Evolutionary conservation across 2,329 filamentous ascomycete genomes (phyloP), one percentile per base, ranked within the genome.

Genomic region (Boeremia exigua): DNA sequence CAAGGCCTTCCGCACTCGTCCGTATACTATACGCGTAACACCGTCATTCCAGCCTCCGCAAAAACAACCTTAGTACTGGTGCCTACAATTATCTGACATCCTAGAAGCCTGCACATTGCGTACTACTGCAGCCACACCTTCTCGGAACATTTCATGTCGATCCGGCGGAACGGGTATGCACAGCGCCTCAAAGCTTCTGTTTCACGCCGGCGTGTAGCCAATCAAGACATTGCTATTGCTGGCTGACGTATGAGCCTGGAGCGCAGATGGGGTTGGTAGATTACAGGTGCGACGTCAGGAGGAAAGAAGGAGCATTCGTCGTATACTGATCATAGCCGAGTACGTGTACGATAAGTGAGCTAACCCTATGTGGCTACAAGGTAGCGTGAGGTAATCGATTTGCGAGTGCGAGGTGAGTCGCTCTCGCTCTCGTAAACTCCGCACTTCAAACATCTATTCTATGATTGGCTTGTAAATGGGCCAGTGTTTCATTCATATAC

Each of bases 1-100:
- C 17, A 34, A 39, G 33, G 28, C 5, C 11, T 4, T 15, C 46
- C 39, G 27, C 33, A 12, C 15, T 27, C 39, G n/a, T 38, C 47
- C 46, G 42, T 50, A 28, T 25, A 46, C 15, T 43, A 42, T 56
- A 56, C 53, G 42, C 53, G 53, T 56, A 51, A 50, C 30, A 30
- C 2, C 8, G 2, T 11, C 53, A 37, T 25, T 9, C 19, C 34
- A 49, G 27, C 28, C 19, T 29, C 28, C 7, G 14, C 28, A 15
- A 6, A 38, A 27, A 17, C 17, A 15, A 27, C 17, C 17, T 33
- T 30, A 32, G 28, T 29, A 28, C 3, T 12, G 19, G n/a, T 32
- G 28, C n/a, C 32, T 39, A 12, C 23, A 11, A 12, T 39, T 12
- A 6, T 39, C 39, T 42, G 7, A 17, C 33, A 38, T 29, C 23